A percentile compares a stretch with the other conserved stretches of the same genome.
These are phyloP conservation scores for Pseudonitzschia multiseries DNA, from an alignment of 108 stramenopile genomes.

Conservation along the genomic window DNA sequence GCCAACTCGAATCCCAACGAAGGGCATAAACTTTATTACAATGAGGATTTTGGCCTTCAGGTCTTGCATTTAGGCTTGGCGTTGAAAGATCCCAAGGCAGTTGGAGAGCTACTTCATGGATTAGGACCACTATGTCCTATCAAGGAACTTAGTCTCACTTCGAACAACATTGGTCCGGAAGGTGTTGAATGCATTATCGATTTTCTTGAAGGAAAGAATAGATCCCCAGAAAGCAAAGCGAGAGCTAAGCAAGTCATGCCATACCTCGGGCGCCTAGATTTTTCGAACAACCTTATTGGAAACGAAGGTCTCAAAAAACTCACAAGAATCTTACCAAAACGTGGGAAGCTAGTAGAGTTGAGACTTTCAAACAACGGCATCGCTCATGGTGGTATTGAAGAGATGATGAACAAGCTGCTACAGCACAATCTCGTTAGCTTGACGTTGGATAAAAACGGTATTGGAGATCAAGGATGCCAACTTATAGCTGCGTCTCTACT, in stretches of 20 bases:
- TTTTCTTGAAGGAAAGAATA: constrained; percentile 67
- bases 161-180: constrained; percentile 65
- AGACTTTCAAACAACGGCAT: constrained; percentile 73
- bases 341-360: constrained; percentile 64
- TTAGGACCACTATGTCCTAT: constrained; percentile 68
- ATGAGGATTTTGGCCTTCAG: constrained; percentile 53
- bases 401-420: constrained; percentile 83
- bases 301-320: constrained; percentile 74
- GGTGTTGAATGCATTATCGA: constrained; percentile 58
- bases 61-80: constrained; percentile 72
- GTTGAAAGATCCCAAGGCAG: constrained; percentile 48
- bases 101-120: constrained; percentile 56
- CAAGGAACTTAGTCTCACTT: constrained; percentile 71
- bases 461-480: constrained; percentile 88
- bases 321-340: constrained; percentile 66
- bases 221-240: background rate
- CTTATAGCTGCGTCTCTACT: constrained; percentile 84
- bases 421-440: constrained; percentile 78
- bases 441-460: constrained; percentile 82
- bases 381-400: constrained; percentile 70
- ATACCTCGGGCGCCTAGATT: constrained; percentile 69
- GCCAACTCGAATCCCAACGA: background rate
- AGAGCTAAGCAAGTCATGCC: constrained; percentile 53
- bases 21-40: constrained; percentile 27
- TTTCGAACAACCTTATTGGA: constrained; percentile 85